Conservation (phyloP, 805 yeast genomes). For the Zygosaccharomyces rouxii region DNA sequence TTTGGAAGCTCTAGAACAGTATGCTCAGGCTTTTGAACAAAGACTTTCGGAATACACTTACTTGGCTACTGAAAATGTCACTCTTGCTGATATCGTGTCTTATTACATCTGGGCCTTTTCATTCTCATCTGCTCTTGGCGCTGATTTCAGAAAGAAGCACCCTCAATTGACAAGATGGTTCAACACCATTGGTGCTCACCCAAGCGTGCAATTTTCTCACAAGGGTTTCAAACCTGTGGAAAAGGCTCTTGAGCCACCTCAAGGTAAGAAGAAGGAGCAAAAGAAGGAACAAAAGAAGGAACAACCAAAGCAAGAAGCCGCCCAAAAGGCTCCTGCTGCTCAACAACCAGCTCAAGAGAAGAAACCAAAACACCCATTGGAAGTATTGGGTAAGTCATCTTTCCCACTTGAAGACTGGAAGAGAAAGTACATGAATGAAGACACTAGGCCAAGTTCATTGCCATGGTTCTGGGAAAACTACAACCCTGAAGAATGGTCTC, state of each 20-base stretch:
- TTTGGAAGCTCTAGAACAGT: conserved; percentile 37
- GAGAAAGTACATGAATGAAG: conserved; percentile 94
- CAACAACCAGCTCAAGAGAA: conserved; percentile 41
- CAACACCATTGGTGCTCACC: conserved; percentile 49
- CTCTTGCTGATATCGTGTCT: conserved; percentile 36
- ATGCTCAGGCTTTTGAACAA: conserved; percentile 46
- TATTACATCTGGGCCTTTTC: conserved; percentile 20
- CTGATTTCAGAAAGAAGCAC: conserved; percentile 56
- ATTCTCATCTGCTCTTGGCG: conserved; percentile 54
- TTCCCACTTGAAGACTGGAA: conserved; percentile 88
- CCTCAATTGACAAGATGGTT: conserved; percentile 73
- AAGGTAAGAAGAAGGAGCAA: conserved; percentile 53
- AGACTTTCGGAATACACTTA: conserved; percentile 61
- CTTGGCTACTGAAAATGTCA: conserved; percentile 66
- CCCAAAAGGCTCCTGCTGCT: conserved; percentile 19
- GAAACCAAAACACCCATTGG: conserved; percentile 91
- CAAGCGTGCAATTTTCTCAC: conserved; percentile 44
- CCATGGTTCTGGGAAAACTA: conserved; percentile 98
- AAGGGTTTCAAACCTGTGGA: conserved; percentile 55
- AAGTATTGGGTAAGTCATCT: conserved; percentile 67
- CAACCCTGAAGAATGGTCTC: conserved; percentile 89
- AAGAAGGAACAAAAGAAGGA: conserved; percentile 34
- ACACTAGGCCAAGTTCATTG: conserved; percentile 86
- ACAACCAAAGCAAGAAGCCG: conserved; percentile 27
- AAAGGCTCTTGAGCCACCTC: conserved; percentile 47